Base-by-base conservation (phyloP, 2,329 filamentous ascomycete genomes). In the Sclerotinia minor region DNA sequence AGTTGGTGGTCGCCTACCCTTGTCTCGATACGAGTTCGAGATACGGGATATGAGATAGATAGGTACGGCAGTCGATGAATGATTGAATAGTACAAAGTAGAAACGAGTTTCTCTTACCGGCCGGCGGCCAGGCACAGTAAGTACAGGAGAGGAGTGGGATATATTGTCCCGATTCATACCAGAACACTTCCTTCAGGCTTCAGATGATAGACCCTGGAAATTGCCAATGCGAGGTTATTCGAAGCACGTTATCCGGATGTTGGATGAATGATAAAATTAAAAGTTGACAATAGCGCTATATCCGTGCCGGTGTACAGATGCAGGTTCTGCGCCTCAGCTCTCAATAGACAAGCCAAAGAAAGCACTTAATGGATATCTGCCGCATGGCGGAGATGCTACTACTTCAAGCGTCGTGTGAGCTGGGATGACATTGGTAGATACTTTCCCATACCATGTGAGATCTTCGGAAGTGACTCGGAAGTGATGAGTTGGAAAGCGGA, bases 391-490 rank as follows among this genome's bases (percentile, higher is more conserved):
- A 52, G 45, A 41, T 26, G 15, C n/a, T 38, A 63, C 59, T 38
- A 13, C 15, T 63, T 50, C 35, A 50, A 63, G 59, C n/a, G 24
- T 38, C 17, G 29, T 9, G 26, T 29, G 58, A 24, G 17, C 21
- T 24, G 11, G 13, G 24, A 60, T 49, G 21, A 15, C 26, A 49
- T 47, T n/a, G 32, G 9, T 41, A 6, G 21, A 11, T 15, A 26
- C 13, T 60, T 29, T 15, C 29, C 29, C 21, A 61, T 50, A 26
- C 15, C 8, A 26, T 26, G 59, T 38, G 38, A 26, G 29, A 50
- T 38, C 29, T 50, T 26, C 59, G 59, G 45, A 24, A 38, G 59
- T 38, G 45, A 63, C 17, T 63, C 29, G 59, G 45, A 32, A 63
- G 29, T 13, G 29, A 26, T 60, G 47, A 24, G 44, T 50, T 41